Base-by-base conservation (phyloP, 2,329 filamentous ascomycete genomes). In the Fusarium nanum region DNA sequence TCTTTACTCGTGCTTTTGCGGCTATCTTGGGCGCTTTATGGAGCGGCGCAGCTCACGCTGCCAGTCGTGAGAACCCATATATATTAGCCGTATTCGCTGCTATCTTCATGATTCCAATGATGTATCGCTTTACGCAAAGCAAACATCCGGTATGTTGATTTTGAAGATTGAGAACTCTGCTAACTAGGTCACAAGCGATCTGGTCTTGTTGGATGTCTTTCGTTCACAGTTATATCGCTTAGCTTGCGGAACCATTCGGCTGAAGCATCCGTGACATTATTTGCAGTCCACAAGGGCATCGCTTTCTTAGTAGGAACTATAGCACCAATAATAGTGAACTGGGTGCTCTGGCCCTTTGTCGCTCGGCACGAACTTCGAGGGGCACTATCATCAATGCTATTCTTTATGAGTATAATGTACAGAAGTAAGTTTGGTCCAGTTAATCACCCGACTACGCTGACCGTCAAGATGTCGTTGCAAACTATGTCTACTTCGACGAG, bases 331-430 rank as follows among this genome's bases (percentile, higher is more conserved):
- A 65, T 87, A 2, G 82, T 88, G 16, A 89, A 88, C 68, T 89
- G 86, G 87, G 72, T 87, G 14, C 77, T 89, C 6, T 89, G 87
- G 87, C 87, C 87, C 4, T 89, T 89, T 66, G 82, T 89, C 7
- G 87, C 87, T 13, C 81, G 87, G 14, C 87, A 88, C 69, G 87
- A 89, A 73, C 80, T 89, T 16, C 79, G 87, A 23, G 85, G 84
- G 61, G 86, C 85, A 0, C 75, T 88, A 3, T 86, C 86, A 1
- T 80, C 83, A 4, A 89, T 87, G 85, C 79, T 89, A 68, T 85
- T 88, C 50, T 87, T 88, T 70, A 83, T 84, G 61, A 87, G 85
- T 60, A 83, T 89, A 62, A 81, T 88, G 10, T 89, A 89, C 73
- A 80, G 87, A 74, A 82, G 83, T 84, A 64, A 67, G 78, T 75